These are phyloP conservation scores for Ophidiomyces ophidiicola DNA, from an alignment of 2,329 filamentous ascomycete species.

Conservation along the genomic window DNA sequence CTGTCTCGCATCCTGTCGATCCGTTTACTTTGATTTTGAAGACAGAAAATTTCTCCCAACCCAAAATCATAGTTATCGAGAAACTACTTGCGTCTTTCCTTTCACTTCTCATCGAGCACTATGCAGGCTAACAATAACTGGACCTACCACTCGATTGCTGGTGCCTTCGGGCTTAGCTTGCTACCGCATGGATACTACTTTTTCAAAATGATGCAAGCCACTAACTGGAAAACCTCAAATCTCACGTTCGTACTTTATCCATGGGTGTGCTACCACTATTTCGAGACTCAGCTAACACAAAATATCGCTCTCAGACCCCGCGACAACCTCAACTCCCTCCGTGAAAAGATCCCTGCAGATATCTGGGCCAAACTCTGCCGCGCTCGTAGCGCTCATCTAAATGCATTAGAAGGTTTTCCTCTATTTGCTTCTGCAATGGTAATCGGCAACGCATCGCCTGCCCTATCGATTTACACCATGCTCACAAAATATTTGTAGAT, in stretches of 20 bases:
- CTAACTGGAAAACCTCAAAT: constrained; percentile 23
- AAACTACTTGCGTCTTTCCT: no score
- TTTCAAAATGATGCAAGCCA: constrained; percentile 23
- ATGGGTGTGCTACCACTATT: background rate
- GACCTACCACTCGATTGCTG: constrained; percentile 24
- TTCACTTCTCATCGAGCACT: background rate
- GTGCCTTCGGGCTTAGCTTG: constrained; percentile 23
- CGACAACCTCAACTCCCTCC: constrained; percentile 23
- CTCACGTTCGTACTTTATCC: constrained; percentile 16
- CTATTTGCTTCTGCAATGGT: constrained; percentile 28
- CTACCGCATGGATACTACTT: constrained; percentile 24
- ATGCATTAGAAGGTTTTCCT: constrained; percentile 26
- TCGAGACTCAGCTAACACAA: background rate
- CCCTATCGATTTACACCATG: background rate
- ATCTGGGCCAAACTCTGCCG: constrained; percentile 20
- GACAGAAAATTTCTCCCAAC: no score
- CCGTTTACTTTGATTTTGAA: no score
- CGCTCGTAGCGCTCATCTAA: constrained; percentile 25
- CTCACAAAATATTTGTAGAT: constrained; percentile 14
- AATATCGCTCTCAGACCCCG: constrained; percentile 19
- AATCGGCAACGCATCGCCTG: no score
- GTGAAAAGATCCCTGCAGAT: constrained; percentile 19
- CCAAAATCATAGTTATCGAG: no score
- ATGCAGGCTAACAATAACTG: constrained; percentile 19
- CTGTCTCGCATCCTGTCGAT: no score